Percentiles rank a stretch among this genome's conserved stretches.
Conservation (phyloP, 1,284 basidiomycete species). For the Trametes polyzona region DNA sequence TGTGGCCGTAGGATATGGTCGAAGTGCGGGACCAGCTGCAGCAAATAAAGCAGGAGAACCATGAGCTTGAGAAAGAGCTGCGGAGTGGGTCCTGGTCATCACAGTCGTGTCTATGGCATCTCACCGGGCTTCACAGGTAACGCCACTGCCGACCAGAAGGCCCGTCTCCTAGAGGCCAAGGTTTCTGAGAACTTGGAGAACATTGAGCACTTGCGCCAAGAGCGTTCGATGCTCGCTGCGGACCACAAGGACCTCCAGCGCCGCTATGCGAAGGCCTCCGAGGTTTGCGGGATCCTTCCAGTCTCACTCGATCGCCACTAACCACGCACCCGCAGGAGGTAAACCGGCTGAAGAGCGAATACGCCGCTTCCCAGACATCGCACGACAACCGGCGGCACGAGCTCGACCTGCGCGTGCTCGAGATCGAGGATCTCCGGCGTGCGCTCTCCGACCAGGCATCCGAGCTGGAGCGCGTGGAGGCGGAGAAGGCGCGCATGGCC, state of each 20-base stretch:
- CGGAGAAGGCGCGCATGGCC: slow-evolving; percentile 61
- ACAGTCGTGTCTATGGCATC: not conserved
- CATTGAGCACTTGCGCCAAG: slow-evolving; percentile 73
- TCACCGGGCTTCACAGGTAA: slow-evolving; percentile 45
- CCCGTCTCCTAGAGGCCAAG: slow-evolving; percentile 63
- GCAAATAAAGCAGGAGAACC: slow-evolving; percentile 68
- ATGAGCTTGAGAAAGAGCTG: slow-evolving; percentile 68
- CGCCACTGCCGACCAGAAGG: slow-evolving; percentile 68
- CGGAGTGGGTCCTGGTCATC: slow-evolving; percentile 45
- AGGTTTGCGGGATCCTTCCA: slow-evolving; percentile 46
- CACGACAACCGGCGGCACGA: slow-evolving; percentile 74
- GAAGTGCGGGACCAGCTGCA: slow-evolving; percentile 71
- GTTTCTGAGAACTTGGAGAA: slow-evolving; percentile 67
- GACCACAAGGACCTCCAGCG: slow-evolving; percentile 75
- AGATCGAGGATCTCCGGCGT: slow-evolving; percentile 73
- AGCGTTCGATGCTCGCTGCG: slow-evolving; percentile 64
- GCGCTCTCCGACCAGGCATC: slow-evolving; percentile 63
- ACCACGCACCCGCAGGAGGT: slow-evolving; percentile 46
- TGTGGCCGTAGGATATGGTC: slow-evolving; percentile 64
- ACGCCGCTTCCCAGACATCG: slow-evolving; percentile 61
- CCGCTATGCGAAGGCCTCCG: slow-evolving; percentile 63
- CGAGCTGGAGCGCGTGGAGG: slow-evolving; percentile 64
- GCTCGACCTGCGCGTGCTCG: slow-evolving; percentile 67
- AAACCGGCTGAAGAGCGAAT: slow-evolving; percentile 63
- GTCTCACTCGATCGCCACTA: not conserved